phyloP scores from a whole-genome alignment of 192 early-diverging fungal species.

The Kappamyces sp. region DNA sequence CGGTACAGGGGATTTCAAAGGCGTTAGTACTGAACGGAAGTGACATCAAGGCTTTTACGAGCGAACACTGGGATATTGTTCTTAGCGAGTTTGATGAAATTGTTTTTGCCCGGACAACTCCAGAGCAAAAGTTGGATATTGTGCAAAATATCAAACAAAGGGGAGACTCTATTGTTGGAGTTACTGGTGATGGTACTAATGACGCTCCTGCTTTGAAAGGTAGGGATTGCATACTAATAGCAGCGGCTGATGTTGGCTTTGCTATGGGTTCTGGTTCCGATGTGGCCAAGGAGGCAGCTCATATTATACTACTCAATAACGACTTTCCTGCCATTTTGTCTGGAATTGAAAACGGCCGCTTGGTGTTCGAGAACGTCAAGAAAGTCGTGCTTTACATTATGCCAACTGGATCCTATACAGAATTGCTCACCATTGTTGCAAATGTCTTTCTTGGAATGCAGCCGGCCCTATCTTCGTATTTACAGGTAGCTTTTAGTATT shows the following conservation, averaged over 20 bases:
- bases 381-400: slow-evolving; percentile 45
- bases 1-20: not conserved
- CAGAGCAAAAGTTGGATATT: slow-evolving; percentile 81
- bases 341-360: slow-evolving; percentile 76
- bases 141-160: slow-evolving; percentile 47
- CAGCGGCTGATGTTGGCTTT: slow-evolving; percentile 81
- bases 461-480: slow-evolving; percentile 67
- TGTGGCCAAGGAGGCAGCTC: slow-evolving; percentile 45
- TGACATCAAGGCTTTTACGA: slow-evolving; percentile 54
- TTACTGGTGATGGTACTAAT: slow-evolving; percentile 92
- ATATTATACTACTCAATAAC: slow-evolving; percentile 45
- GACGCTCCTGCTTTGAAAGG: slow-evolving; percentile 80
- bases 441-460: slow-evolving; percentile 79
- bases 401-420: slow-evolving; percentile 38
- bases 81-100: slow-evolving; percentile 61
- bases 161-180: slow-evolving; percentile 59
- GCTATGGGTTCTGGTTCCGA: slow-evolving; percentile 82
- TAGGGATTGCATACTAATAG: slow-evolving; percentile 28
- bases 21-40: slow-evolving; percentile 54
- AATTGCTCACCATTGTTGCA: slow-evolving; percentile 69
- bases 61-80: slow-evolving; percentile 62
- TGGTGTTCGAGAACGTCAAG: slow-evolving; percentile 82
- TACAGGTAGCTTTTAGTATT: slow-evolving; percentile 34
- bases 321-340: slow-evolving; percentile 61
- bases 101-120: slow-evolving; percentile 85